Base-by-base conservation (phyloP, 2,329 filamentous ascomycete species). In the Fusarium gaditjirri region DNA sequence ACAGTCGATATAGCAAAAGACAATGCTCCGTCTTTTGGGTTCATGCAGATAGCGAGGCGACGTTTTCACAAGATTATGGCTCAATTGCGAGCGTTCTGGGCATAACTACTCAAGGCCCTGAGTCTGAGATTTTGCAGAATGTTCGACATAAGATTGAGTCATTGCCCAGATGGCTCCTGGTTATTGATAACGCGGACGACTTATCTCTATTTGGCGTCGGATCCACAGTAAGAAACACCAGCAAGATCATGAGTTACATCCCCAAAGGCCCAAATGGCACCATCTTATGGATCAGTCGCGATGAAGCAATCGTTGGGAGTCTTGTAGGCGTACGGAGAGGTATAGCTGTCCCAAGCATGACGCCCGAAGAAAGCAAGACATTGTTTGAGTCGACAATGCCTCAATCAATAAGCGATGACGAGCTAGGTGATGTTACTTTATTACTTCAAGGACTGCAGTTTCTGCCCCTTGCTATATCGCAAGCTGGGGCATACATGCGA, bases 21-120 rank as follows among this genome's bases (percentile, higher is more conserved):
- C 25, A 54, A 9, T 79, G 78, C 55, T 81, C 78, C 0, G 72
- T 84, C 4, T 81, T 83, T 62, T 83, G 79, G 81, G 78, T 83
- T 3, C 79, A 81, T 60, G 81, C 81, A 16, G 76, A 81, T 54
- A 79, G 60, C 52, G 68, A 77, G 38, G 72, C 75, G 16, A 81
- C 77, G 6, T 81, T 83, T 54, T 46, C 62, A 4, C 70, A 77
- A 14, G 78, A 78, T 62, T 82, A 80, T 44, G 76, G 72, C 46
- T 59, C 53, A 1, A 80, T 84, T 43, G 78, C 79, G 0, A 74
- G 54, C 38, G 68, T 59, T 6, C 57, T 81, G 1, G 73, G 75
- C 2, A 25, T 82, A 6, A 50, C 62, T 4, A 33, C 27, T 12
- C 66, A 64, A 43, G 61, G 77, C 5, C 67, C 74, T 36, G 74